phyloP scores from a whole-genome alignment of 106 monocot genomes.

The Acanthochlamys bracteata region DNA sequence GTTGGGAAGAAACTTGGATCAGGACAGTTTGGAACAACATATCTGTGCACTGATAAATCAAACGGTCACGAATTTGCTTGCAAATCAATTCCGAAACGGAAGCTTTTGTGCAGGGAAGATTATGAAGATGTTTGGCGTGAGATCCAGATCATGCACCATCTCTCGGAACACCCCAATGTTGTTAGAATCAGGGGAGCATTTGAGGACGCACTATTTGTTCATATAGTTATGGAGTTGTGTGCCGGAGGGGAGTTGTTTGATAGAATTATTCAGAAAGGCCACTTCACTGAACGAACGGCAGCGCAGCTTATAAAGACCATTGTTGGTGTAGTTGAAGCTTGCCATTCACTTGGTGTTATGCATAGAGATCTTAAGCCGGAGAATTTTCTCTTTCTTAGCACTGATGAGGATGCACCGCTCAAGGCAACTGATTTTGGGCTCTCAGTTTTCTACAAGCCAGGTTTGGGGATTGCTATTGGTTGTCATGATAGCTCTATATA shows the following conservation, averaged over 20 bases:
- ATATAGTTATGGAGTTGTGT: conserved; percentile 58
- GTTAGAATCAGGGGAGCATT: conserved; percentile 68
- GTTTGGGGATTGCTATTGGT: conserved; percentile 10
- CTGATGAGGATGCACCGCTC: conserved; percentile 61
- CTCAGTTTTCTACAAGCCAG: conserved; percentile 80
- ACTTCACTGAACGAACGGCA: conserved; percentile 70
- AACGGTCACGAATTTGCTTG: conserved; percentile 60
- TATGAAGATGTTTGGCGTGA: conserved; percentile 49
- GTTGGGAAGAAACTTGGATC: conserved; percentile 76
- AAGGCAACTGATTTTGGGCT: conserved; percentile 85
- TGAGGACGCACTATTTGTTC: conserved; percentile 60
- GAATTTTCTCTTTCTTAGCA: conserved; percentile 62
- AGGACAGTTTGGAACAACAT: conserved; percentile 77
- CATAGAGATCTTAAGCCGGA: conserved; percentile 88
- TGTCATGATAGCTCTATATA: too few species aligned
- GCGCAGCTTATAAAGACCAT: conserved; percentile 71
- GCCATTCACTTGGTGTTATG: conserved; percentile 90
- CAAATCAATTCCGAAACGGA: conserved; percentile 82
- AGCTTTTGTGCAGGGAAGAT: conserved; percentile 67
- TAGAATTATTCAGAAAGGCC: conserved; percentile 66
- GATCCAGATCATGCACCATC: conserved; percentile 72
- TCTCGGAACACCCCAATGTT: conserved; percentile 67
- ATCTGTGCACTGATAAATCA: conserved; percentile 48
- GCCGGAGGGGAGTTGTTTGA: conserved; percentile 55
- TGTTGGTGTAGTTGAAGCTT: conserved; percentile 69